phyloP scores from a whole-genome alignment of 306 rosid genomes.

The Prunus persica region DNA sequence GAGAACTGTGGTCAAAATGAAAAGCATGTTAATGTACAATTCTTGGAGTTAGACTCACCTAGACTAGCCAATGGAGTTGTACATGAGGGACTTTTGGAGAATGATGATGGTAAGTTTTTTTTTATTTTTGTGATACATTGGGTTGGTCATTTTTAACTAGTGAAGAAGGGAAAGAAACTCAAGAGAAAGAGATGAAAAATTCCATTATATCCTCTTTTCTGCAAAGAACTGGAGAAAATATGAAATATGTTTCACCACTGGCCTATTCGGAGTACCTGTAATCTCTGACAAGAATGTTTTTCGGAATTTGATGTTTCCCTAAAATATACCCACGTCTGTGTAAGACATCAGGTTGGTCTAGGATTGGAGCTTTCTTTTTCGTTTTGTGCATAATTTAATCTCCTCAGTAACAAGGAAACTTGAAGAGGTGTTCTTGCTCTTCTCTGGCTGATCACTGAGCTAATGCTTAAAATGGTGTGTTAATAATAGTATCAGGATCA shows the following conservation, averaged over 20 bases:
- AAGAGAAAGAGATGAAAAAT: not conserved
- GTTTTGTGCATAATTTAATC: not conserved
- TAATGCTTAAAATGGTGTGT: not conserved
- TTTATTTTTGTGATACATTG: not conserved
- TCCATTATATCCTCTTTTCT: not conserved
- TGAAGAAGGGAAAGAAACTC: conserved; percentile 1
- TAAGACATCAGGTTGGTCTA: not conserved
- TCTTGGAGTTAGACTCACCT: conserved; percentile 81
- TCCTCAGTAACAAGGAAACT: not conserved
- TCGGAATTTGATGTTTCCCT: not conserved
- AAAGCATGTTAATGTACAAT: conserved; percentile 56
- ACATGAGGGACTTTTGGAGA: conserved; percentile 46
- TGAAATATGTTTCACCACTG: not conserved
- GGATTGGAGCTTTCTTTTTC: not conserved
- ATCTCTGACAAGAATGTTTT: not conserved
- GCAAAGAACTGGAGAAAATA: not conserved
- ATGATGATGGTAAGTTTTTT: conserved; percentile 49
- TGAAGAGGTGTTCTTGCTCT: not conserved
- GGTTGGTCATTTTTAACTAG: not conserved
- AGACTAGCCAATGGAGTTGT: conserved; percentile 39
- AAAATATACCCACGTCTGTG: not conserved
- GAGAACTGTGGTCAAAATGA: conserved; percentile 43
- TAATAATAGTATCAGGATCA: not conserved
- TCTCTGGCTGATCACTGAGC: not conserved
- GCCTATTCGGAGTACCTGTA: not conserved